Evolutionary conservation across 768 basidiomycete genomes (phyloP).

Genomic region (Amylocystis lapponica): DNA sequence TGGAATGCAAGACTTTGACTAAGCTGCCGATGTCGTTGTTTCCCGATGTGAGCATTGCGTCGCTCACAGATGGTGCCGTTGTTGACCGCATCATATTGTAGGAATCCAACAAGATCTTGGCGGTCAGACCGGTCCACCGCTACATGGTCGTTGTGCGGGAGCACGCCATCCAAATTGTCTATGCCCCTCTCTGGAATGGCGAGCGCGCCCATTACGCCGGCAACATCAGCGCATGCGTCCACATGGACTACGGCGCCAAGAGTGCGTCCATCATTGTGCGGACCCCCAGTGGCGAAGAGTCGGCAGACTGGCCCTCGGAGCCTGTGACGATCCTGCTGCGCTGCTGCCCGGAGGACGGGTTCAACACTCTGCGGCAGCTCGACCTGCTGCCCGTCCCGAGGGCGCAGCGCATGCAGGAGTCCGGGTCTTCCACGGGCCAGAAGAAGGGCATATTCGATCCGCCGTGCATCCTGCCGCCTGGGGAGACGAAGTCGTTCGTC

Average conservation of each 20-base stretch:
- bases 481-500: slow-evolving; percentile 14
- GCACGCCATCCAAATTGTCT: slow-evolving; percentile 18
- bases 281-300: slow-evolving; percentile 11
- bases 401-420: not conserved
- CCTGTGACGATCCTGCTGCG: slow-evolving; percentile 28
- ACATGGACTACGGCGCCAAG: slow-evolving; percentile 17
- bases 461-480: slow-evolving; percentile 23
- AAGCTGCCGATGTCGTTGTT: not conserved
- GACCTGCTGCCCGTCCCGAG: slow-evolving; percentile 23
- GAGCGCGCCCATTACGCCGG: slow-evolving; percentile 4
- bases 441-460: slow-evolving; percentile 3
- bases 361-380: slow-evolving; percentile 23
- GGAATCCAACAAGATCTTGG: slow-evolving; percentile 15
- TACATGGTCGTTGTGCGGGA: slow-evolving; percentile 25
- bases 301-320: slow-evolving; percentile 24
- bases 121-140: slow-evolving; percentile 22
- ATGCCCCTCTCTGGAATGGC: slow-evolving; percentile 13
- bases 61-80: not conserved
- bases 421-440: slow-evolving; percentile 1
- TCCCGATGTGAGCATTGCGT: not conserved
- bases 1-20: not conserved
- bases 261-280: slow-evolving; percentile 25
- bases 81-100: not conserved
- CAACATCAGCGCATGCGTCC: not conserved
- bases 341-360: slow-evolving; percentile 15